Base-by-base conservation (phyloP, 306 rosid genomes). In the Quercus suber region DNA sequence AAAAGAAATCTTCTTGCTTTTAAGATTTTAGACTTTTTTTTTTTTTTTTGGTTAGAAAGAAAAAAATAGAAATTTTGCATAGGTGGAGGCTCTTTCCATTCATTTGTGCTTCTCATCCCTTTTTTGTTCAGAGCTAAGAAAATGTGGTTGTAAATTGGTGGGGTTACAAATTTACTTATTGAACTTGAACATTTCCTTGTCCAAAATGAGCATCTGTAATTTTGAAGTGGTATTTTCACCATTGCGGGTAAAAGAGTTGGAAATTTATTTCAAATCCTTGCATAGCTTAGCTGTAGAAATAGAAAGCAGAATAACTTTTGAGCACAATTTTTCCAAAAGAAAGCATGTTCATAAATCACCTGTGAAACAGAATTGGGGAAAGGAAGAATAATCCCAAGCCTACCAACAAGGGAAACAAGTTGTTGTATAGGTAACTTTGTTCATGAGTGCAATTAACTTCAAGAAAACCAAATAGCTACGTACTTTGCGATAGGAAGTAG, bases 221-320 rank as follows among this genome's bases (percentile, higher is more conserved):
- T 65, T 87, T 87, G 89, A 58, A 77, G 94, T 92, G 89, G 94
- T 49, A 81, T 86, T 88, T 87, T 88, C 93, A 88, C 88, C 97
- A 49, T 78, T 77, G 86, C 90, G 67, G 88, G 85, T 85, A 75
- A 75, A 82, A 87, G 80, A 79, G 85, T 87, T 81, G 63, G 23
- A 85, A 81, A 52, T 73, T 76, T 80, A 64, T 77, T 49, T 79
- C 69, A 69, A 41, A 52, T 53, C 82, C 70, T 58, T 73, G 45
- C 69, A 74, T n/a, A 51, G 53, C 72, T 49, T 60, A 0, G 15
- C 27, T 18, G 20, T 58, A 20, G 21, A 27, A n/a, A 35, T 55
- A 35, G 10, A 57, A 30, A 69, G 71, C 17, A 10, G 1, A 49
- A 49, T 49, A 4, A 49, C 53, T 49, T 49, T 49, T 49, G 17